A percentile compares a stretch with the other conserved stretches of the same genome.
Conservation (phyloP, 2,329 filamentous ascomycete species). For the Westerdykella aurantiaca region DNA sequence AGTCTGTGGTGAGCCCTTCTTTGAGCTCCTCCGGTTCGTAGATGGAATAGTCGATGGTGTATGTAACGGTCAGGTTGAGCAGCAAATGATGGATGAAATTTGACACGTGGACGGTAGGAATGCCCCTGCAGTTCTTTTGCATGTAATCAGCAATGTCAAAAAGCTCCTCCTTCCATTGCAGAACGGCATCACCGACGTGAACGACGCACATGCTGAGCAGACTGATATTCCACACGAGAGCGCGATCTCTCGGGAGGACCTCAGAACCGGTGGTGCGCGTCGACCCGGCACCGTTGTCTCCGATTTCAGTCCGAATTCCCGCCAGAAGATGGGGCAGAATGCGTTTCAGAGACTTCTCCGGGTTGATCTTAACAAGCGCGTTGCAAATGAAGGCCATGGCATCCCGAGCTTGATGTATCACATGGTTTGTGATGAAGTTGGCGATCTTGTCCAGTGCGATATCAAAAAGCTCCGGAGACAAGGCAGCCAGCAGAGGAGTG, state of each 20-base stretch:
- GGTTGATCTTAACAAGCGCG: constrained; percentile 89
- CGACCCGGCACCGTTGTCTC: constrained; percentile 91
- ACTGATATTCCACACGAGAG: constrained; percentile 92
- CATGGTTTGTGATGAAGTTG: constrained; percentile 85
- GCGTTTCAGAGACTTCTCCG: constrained; percentile 84
- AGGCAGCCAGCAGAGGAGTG: constrained; percentile 79
- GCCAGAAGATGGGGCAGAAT: constrained; percentile 86
- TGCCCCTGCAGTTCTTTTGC: constrained; percentile 90
- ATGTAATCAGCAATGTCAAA: constrained; percentile 91
- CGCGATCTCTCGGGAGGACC: constrained; percentile 85
- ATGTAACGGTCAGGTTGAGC: constrained; percentile 89
- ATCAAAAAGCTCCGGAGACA: constrained; percentile 92
- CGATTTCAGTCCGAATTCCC: constrained; percentile 93
- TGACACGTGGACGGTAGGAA: constrained; percentile 91
- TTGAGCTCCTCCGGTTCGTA: constrained; percentile 74
- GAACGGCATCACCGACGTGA: constrained; percentile 83
- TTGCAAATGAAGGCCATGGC: constrained; percentile 99
- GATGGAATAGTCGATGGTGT: constrained; percentile 81
- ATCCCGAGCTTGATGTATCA: constrained; percentile 93
- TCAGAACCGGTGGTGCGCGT: constrained; percentile 90
- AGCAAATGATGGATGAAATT: constrained; percentile 97
- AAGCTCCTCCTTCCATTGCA: constrained; percentile 82
- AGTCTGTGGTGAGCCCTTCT: constrained; percentile 65
- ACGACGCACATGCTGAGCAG: constrained; percentile 98
- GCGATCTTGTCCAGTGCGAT: constrained; percentile 87